phyloP scores from a whole-genome alignment of 2,329 filamentous ascomycete species.

The Penicillium freii region DNA sequence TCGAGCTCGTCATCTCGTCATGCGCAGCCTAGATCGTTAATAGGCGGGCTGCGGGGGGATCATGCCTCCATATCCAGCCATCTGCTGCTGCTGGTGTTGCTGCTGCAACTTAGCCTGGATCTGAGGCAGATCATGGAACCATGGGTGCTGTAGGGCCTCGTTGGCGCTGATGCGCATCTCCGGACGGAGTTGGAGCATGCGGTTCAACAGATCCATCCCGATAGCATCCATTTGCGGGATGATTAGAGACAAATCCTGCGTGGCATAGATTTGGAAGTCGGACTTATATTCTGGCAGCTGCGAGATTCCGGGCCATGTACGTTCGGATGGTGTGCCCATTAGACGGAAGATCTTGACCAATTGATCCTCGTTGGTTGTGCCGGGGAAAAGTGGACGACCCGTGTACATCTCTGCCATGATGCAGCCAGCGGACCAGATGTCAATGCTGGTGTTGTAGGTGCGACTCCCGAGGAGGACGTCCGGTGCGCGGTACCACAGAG shows the following conservation, averaged over 20 bases:
- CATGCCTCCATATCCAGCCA: conserved; percentile 42
- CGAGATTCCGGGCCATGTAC: conserved; percentile 91
- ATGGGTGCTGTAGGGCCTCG: conserved; percentile 83
- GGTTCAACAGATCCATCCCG: conserved; percentile 80
- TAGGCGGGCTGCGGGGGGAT: conserved; percentile 38
- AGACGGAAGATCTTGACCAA: conserved; percentile 95
- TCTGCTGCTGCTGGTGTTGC: conserved; percentile 40
- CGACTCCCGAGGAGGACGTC: conserved; percentile 90
- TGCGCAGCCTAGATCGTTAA: conserved; percentile 21
- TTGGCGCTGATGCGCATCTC: conserved; percentile 86
- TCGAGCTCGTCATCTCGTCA: conserved; percentile 30
- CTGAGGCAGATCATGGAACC: conserved; percentile 71
- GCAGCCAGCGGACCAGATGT: conserved; percentile 98
- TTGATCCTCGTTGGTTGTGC: conserved; percentile 97
- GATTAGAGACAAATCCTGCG: conserved; percentile 82
- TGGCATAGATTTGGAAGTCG: conserved; percentile 90
- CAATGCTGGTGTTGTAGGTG: conserved; percentile 99
- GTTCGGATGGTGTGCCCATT: conserved; percentile 96
- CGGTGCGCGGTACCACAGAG: conserved; percentile 94
- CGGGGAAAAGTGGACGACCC: conserved; percentile 89
- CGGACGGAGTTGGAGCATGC: conserved; percentile 89
- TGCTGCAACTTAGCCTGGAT: conserved; percentile 53
- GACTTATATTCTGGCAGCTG: conserved; percentile 97
- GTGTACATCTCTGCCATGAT: conserved; percentile 99
- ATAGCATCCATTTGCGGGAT: conserved; percentile 84